phyloP scores from a whole-genome alignment of 2,329 filamentous ascomycete genomes.

The Nannizziopsis arthrosporioides region DNA sequence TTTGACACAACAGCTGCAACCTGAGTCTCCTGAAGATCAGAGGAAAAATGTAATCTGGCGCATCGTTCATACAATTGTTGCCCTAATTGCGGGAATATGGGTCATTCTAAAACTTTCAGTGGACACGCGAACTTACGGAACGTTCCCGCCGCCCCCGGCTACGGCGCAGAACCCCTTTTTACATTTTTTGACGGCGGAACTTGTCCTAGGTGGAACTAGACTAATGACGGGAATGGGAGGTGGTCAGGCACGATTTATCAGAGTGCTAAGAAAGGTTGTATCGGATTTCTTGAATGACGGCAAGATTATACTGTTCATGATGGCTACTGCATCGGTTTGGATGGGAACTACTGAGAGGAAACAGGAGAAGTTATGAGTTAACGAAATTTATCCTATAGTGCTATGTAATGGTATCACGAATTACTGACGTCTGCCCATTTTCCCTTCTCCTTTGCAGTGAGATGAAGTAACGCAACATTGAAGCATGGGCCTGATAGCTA shows the following conservation, averaged over 20 bases:
- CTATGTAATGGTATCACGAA: not conserved
- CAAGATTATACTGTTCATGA: slow-evolving; percentile 34
- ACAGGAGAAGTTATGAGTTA: not conserved
- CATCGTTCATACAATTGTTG: slow-evolving; percentile 47
- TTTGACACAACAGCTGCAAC: slow-evolving; percentile 28
- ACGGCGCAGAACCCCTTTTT: slow-evolving; percentile 36
- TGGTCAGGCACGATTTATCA: slow-evolving; percentile 17
- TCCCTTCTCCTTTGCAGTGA: too few species aligned
- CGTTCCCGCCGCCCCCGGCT: slow-evolving; percentile 32
- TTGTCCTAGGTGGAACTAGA: slow-evolving; percentile 31
- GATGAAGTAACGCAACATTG: too few species aligned
- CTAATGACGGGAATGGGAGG: slow-evolving; percentile 23
- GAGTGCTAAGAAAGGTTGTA: slow-evolving; percentile 29
- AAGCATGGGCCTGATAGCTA: too few species aligned
- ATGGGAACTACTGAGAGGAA: not conserved
- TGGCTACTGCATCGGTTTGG: slow-evolving; percentile 24
- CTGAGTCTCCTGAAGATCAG: slow-evolving; percentile 28
- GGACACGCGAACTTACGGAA: slow-evolving; percentile 21
- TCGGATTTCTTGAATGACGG: slow-evolving; percentile 34
- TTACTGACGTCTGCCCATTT: too few species aligned
- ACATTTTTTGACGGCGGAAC: slow-evolving; percentile 38
- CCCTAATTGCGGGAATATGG: slow-evolving; percentile 46
- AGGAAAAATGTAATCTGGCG: slow-evolving; percentile 40
- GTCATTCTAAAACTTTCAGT: slow-evolving; percentile 29
- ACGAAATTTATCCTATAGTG: not conserved